These are phyloP conservation scores for Cryomyces minteri DNA, from an alignment of 495 filamentous ascomycete species.

Conservation along the genomic window DNA sequence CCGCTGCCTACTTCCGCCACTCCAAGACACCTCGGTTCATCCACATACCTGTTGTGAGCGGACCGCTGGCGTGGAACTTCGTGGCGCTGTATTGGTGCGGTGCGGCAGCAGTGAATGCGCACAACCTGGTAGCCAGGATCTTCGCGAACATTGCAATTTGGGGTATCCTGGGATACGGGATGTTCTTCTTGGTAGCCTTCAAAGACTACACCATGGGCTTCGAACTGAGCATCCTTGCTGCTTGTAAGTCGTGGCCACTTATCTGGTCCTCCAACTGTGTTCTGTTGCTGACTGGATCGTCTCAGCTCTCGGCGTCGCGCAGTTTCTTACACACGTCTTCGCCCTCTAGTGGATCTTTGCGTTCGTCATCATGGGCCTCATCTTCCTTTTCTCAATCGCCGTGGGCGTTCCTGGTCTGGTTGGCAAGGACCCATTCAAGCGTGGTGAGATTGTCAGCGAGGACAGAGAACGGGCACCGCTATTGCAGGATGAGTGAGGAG, in stretches of 20 bases:
- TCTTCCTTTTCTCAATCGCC: conserved; percentile 44
- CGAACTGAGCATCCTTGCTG: conserved; percentile 48
- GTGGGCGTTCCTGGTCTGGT: conserved; percentile 46
- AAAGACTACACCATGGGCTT: conserved; percentile 78
- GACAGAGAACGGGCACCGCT: conserved; percentile 27
- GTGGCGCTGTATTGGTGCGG: conserved; percentile 78
- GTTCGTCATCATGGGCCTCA: conserved; percentile 58
- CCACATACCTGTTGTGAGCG: conserved; percentile 53
- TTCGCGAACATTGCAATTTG: conserved; percentile 77
- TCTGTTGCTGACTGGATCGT: not conserved
- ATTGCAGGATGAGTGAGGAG: conserved; percentile 14
- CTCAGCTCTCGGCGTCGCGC: conserved; percentile 51
- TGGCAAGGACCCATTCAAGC: conserved; percentile 29
- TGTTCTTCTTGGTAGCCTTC: conserved; percentile 47
- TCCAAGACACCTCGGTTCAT: conserved; percentile 44
- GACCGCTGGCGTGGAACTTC: conserved; percentile 68
- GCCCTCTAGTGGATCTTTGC: conserved; percentile 86
- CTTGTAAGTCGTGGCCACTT: conserved; percentile 27
- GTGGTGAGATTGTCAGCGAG: conserved; percentile 16
- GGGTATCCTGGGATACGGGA: conserved; percentile 54
- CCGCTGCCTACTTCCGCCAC: conserved; percentile 52
- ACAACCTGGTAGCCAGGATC: conserved; percentile 45
- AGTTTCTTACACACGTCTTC: conserved; percentile 35
- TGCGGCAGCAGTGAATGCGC: conserved; percentile 46
- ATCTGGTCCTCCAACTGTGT: not conserved